Evolutionary conservation across 768 basidiomycete genomes (phyloP).

Genomic region (Basidioascus undulatus): DNA sequence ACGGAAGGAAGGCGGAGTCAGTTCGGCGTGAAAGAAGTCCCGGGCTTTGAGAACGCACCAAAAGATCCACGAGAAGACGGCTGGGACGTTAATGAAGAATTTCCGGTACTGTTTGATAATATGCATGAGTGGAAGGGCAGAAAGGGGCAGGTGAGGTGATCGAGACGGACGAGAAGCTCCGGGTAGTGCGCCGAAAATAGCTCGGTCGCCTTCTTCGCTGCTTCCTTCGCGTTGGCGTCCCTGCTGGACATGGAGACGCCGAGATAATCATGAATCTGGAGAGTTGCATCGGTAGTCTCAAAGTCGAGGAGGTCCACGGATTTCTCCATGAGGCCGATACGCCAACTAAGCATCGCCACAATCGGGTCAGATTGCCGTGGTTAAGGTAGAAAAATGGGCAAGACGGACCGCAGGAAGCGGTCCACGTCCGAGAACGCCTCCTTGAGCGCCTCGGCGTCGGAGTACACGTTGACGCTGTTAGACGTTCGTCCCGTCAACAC

Average conservation of each 20-base stretch:
- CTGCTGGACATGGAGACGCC: conserved; percentile 42
- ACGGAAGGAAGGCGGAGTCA: no score
- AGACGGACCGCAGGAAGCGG: conserved; percentile 40
- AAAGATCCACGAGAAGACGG: conserved; percentile 53
- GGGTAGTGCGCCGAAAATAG: conserved; percentile 60
- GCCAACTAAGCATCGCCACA: conserved; percentile 30
- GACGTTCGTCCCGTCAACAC: neutral
- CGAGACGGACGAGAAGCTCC: conserved; percentile 29
- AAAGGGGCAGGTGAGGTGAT: neutral
- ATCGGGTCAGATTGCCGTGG: conserved; percentile 8
- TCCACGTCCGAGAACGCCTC: conserved; percentile 53
- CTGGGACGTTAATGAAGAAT: conserved; percentile 61
- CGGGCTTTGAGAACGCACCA: no score
- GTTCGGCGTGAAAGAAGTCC: no score
- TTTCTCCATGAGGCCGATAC: conserved; percentile 51
- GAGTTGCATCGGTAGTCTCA: conserved; percentile 39
- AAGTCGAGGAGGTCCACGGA: conserved; percentile 42
- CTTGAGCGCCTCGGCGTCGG: conserved; percentile 37
- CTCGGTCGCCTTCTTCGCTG: conserved; percentile 44
- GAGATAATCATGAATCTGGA: conserved; percentile 65
- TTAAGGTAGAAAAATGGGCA: neutral
- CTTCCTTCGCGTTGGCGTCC: conserved; percentile 49
- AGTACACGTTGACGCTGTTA: conserved; percentile 53
- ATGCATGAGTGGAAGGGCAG: neutral
- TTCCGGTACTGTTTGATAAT: conserved; percentile 32